Evolutionary conservation across 2,329 filamentous ascomycete genomes (phyloP), one percentile per base, ranked within the genome.

Genomic region (Setomelanomma holmii): DNA sequence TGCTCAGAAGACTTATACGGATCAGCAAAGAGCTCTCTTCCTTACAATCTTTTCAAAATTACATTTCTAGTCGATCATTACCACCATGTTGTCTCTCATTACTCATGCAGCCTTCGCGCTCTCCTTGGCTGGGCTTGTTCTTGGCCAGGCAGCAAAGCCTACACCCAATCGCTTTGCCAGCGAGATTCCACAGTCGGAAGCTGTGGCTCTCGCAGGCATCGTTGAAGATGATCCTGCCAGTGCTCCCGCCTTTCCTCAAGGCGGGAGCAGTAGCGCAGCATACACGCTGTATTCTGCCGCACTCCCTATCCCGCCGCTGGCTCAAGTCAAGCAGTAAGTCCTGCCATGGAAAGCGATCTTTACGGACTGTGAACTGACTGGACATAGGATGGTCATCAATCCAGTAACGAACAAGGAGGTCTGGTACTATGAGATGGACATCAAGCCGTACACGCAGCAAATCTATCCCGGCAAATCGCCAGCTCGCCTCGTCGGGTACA

Each of bases 401-500:
- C 56, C 54, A 6, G 61, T 71, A 14, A 74, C 74, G 44, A 71
- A 72, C 2, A 60, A 63, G 20, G 58, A 65, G 3, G 76, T 80
- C 30, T 74, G 80, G 52, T 81, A 75, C 63, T 82, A 78, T 54
- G 75, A 80, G 53, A 64, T 78, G 33, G 73, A 74, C 5, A 76
- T 81, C 50, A 66, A 75, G 46, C 56, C 70, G 2, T 79, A 80
- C 53, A 67, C 74, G 22, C 61, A 73, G 33, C 75, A 78, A 51
- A 65, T 78, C 14, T 80, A 78, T 56, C 76, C 76, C 4, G 66
- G 72, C 24, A 70, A 79, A 4, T 64, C 67, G 11, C 64, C 68
- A 6, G 75, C 79, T 6, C 69, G 73, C 8, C 63, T 79, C 21
- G 69, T 78, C 12, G 83, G 83, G 1, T 85, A 84, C 56, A 79